A percentile compares a stretch with the other conserved stretches of the same genome.
These are phyloP conservation scores for Cystobasidium ongulense DNA, from an alignment of 768 basidiomycete species.

Conservation along the genomic window DNA sequence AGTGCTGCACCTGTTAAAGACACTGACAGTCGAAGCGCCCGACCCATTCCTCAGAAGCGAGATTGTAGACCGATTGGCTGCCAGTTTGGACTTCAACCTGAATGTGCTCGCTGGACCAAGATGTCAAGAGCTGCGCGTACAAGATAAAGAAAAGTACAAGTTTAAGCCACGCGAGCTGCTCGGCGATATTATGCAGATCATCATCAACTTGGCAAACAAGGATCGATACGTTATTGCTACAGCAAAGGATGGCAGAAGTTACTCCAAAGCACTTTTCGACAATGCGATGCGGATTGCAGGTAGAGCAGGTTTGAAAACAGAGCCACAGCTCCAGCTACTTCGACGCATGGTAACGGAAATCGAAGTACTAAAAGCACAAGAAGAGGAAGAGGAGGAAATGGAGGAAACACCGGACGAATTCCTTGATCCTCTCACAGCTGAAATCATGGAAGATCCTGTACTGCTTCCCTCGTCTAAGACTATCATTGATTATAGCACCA, in stretches of 20 bases:
- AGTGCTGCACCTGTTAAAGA: slow-evolving; percentile 79
- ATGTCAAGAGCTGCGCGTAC: slow-evolving; percentile 74
- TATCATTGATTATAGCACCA: slow-evolving; percentile 77
- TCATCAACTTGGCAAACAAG: slow-evolving; percentile 74
- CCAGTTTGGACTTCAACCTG: slow-evolving; percentile 92
- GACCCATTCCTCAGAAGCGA: slow-evolving; percentile 91
- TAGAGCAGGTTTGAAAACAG: slow-evolving; percentile 61
- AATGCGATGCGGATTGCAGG: slow-evolving; percentile 61
- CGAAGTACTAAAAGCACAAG: slow-evolving; percentile 66
- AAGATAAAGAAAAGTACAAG: slow-evolving; percentile 75
- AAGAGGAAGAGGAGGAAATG: slow-evolving; percentile 74
- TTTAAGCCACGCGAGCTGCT: slow-evolving; percentile 78
- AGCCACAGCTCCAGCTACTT: slow-evolving; percentile 64
- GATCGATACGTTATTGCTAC: slow-evolving; percentile 73
- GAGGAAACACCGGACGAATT: slow-evolving; percentile 94
- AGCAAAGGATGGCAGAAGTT: slow-evolving; percentile 89
- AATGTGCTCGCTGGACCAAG: slow-evolving; percentile 79
- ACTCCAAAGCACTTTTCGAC: slow-evolving; percentile 73
- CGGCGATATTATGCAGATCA: slow-evolving; percentile 79
- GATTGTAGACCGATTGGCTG: slow-evolving; percentile 87
- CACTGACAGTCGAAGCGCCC: slow-evolving; percentile 85
- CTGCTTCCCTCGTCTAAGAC: slow-evolving; percentile 70
- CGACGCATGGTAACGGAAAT: slow-evolving; percentile 66
- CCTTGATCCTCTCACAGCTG: slow-evolving; percentile 80
- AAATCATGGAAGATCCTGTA: slow-evolving; percentile 92